Base-by-base conservation (phyloP, 306 rosid genomes). In the Fagus sylvatica region DNA sequence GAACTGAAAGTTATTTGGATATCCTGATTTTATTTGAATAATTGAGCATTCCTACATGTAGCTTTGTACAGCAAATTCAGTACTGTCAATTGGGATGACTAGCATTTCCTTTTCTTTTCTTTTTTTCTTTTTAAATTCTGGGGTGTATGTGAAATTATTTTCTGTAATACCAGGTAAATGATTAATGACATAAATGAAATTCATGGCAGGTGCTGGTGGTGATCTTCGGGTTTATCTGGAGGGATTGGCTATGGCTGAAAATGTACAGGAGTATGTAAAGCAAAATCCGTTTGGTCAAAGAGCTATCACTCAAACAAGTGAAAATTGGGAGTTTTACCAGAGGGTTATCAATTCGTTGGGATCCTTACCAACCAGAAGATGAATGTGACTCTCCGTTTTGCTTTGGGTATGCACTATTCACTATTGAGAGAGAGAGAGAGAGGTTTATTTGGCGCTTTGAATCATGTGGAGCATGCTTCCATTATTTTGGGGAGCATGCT, bases 311-410 rank as follows among this genome's bases (percentile, higher is more conserved):
- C 81, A 86, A 76, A 81, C 12, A 69, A 89, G 87, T 69, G 36
- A 82, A 82, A 74, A 75, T 62, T 94, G 97, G 98, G 79, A 72
- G 49, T 94, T 91, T 71, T 94, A 91, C 85, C 73, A 39, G 64
- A 8, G 32, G 34, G 89, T 87, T 77, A 53, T 91, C 6, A n/a
- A 61, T 37, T 66, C 80, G 42, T 79, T 79, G 64, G 55, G 40
- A 13, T 66, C 89, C 32, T 53, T 72, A 36, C 74, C 60, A 55
- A 79, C 53, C n/a, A 39, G 75, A 36, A 72, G 68, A 68, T 76
- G 46, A 39, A 53, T 65, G 56, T 22, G 59, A 40, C 67, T 32
- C 8, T 69, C 28, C 42, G 28, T 81, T 15, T 51, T 49, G 39
- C 69, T 12, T 61, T 9, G 65, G n/a, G 53, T 5, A 8, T 13